Base-by-base conservation (phyloP, 176 grass and related monocot genomes). In the Pharus latifolius region DNA sequence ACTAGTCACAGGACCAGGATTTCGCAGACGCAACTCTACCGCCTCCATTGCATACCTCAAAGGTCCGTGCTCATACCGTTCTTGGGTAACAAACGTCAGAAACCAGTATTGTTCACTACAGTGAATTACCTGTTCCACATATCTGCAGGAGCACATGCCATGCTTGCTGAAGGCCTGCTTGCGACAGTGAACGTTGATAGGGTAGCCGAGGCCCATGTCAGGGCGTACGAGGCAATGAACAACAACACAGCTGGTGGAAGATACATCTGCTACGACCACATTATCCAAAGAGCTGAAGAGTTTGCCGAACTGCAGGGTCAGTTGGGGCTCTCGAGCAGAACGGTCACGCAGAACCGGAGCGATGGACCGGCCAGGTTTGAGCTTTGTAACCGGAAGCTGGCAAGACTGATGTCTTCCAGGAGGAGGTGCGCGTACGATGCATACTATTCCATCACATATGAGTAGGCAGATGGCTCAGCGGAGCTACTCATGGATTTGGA, bases 31-130 rank as follows among this genome's bases (percentile, higher is more conserved):
- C 75, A 99, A 88, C 80, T 91, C 90, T 15, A 99, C 95, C 9
- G 79, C 84, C 0, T 91, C 95, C 49, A 88, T 99, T n/a, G 95
- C 95, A 1, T 99, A 94, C 78, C 89, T 99, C 56, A 98, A 99
- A 84, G 95, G 93, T 89, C 7, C 19, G 43, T 33, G 5, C 31
- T 25, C 30, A n/a, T 41, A 41, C 0, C n/a, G 12, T 48, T 14
- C 6, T 1, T 16, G 6, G 16, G 25, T 3, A 14, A 17, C 15
- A 29, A 0, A 52, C 1, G 37, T 3, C 2, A 23, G 14, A 31
- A 45, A 3, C 26, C 22, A 0, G 43, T 1, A 4, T 26, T 44
- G 3, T 16, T 42, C 43, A 54, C 33, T n/a, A 27, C 10, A 7
- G 41, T 76, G 70, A 80, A 42, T 7, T 30, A 4, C 28, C 7